Conservation (phyloP, 2,329 filamentous ascomycete genomes). For the Arachnomyces sp. region DNA sequence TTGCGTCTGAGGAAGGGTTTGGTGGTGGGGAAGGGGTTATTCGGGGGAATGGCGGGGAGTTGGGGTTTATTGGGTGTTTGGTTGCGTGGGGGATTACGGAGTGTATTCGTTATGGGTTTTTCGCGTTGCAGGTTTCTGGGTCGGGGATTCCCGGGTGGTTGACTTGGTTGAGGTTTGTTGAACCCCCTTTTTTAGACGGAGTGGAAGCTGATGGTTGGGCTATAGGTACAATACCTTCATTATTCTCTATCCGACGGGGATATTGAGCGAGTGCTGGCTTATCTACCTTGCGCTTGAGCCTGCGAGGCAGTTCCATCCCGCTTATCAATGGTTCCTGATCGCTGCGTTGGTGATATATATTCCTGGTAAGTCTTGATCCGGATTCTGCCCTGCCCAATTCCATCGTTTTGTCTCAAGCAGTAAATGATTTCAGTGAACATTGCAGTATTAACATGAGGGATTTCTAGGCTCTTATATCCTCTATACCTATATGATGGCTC, state of each 20-base stretch:
- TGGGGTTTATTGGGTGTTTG: slow-evolving; percentile 47
- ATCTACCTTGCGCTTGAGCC: slow-evolving; percentile 62
- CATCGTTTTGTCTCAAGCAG: neutral
- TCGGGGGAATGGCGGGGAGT: slow-evolving; percentile 27
- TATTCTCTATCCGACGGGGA: slow-evolving; percentile 85
- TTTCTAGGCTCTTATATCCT: slow-evolving; percentile 65
- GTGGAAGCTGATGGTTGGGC: slow-evolving; percentile 7
- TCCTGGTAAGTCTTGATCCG: slow-evolving; percentile 50
- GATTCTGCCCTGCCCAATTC: neutral
- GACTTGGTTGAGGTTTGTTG: slow-evolving; percentile 63
- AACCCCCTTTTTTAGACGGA: neutral
- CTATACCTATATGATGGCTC: slow-evolving; percentile 91
- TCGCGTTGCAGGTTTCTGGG: slow-evolving; percentile 57
- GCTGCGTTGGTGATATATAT: slow-evolving; percentile 67
- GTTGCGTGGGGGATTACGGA: slow-evolving; percentile 85
- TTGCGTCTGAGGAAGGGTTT: slow-evolving; percentile 55
- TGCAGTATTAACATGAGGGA: slow-evolving; percentile 15
- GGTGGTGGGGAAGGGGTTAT: slow-evolving; percentile 51
- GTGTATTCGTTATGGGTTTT: slow-evolving; percentile 88
- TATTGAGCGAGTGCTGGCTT: slow-evolving; percentile 76
- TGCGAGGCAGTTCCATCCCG: slow-evolving; percentile 45
- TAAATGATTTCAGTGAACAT: too few species aligned
- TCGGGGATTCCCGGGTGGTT: slow-evolving; percentile 57
- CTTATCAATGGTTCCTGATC: slow-evolving; percentile 55
- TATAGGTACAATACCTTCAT: slow-evolving; percentile 76